Base-by-base conservation (phyloP, 495 filamentous ascomycete genomes). In the Cenococcum geophilum region DNA sequence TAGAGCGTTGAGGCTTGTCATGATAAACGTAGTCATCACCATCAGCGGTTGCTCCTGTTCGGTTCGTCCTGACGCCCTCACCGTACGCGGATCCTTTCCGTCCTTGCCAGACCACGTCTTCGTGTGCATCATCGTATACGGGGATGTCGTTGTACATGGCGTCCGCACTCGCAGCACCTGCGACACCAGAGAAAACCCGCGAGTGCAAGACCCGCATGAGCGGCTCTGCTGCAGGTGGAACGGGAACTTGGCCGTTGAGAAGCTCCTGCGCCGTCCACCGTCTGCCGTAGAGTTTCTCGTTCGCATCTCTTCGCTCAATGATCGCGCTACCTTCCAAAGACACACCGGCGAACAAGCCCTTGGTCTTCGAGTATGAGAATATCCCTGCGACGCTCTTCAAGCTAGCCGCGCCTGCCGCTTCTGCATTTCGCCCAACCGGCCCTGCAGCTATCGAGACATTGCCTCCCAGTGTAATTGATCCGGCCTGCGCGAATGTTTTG, bases 401-500 rank as follows among this genome's bases (percentile, higher is more conserved):
- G 72, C 89, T 96, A 2, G 93, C 93, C 20, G 91, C 95, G 64
- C 95, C 93, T 21, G 92, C 92, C 23, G 93, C 93, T 74, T 98
- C 93, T 12, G 93, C 93, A 76, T 97, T 97, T 58, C 95, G 81
- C 40, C 93, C 93, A 34, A 98, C 79, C 8, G 93, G 93, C 18
- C 93, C 93, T 22, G 93, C 93, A 9, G 93, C 93, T 60, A 98
- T 88, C 9, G 90, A 95, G 18, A 97, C 93, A 70, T 98, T 98
- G 61, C 95, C 93, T 65, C 93, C 93, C 20, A 98, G 80, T 55
- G 93, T 97, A 42, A 98, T 75, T 18, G 85, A 90, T 16, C 95
- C 93, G 55, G 85, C 81, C 74, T 97, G 92, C 2, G 93, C 92
- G 74, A 97, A 97, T 37, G 93, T 93, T 71, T 88, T 89, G 43